These are phyloP conservation scores for Coniochaeta hoffmannii DNA, from an alignment of 2,329 filamentous ascomycete genomes.

Conservation along the genomic window DNA sequence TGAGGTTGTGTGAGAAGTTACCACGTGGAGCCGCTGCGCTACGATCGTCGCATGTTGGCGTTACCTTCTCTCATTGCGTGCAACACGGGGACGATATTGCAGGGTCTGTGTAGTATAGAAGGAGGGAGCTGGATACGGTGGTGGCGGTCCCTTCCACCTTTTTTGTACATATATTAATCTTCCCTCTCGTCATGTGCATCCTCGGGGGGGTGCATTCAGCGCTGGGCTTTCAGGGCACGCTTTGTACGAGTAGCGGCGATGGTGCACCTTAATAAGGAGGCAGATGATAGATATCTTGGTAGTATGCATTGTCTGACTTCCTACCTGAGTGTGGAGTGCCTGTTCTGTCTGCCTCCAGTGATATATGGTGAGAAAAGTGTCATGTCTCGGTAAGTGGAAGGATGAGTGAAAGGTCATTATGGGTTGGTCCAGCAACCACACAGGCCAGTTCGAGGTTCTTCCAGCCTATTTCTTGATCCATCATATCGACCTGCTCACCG, in stretches of 20 bases:
- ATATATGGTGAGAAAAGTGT: too few species aligned
- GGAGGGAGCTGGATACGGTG: background rate
- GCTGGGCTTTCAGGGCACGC: background rate
- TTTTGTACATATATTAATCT: background rate
- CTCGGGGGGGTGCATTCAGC: background rate
- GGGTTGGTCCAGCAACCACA: too few species aligned
- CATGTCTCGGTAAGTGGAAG: too few species aligned
- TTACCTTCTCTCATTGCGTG: background rate
- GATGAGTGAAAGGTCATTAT: too few species aligned
- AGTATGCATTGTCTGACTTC: too few species aligned
- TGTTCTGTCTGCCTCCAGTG: too few species aligned
- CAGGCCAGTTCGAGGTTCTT: too few species aligned
- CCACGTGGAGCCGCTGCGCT: background rate
- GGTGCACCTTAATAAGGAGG: background rate
- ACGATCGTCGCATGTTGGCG: background rate
- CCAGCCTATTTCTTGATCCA: too few species aligned
- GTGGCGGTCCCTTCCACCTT: background rate
- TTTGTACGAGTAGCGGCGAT: background rate
- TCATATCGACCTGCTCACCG: background rate
- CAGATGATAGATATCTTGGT: too few species aligned
- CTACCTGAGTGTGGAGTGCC: too few species aligned
- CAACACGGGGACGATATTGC: conserved; percentile 3
- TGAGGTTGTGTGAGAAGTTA: background rate
- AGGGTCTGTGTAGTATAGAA: background rate
- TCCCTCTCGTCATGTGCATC: background rate